Percentiles rank a stretch among this genome's conserved stretches.
Conservation (phyloP, 306 rosid species). For the Amphicarpaea edgeworthii region DNA sequence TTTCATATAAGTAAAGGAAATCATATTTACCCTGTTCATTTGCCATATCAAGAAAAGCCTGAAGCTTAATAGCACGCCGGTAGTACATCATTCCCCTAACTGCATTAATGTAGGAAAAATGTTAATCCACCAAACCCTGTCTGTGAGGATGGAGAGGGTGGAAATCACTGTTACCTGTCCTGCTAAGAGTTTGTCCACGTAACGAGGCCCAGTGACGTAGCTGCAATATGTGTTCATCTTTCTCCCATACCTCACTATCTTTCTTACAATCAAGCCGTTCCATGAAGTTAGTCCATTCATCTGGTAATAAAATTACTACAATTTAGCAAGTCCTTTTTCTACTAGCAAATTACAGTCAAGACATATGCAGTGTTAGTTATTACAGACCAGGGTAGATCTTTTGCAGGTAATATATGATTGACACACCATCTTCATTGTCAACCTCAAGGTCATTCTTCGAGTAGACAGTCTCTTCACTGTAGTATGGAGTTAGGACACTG, state of each 20-base stretch:
- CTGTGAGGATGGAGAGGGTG: constrained; percentile 21
- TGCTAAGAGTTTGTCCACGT: constrained; percentile 94
- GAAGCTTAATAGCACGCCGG: constrained; percentile 94
- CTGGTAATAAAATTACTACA: constrained; percentile 55
- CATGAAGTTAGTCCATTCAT: constrained; percentile 98
- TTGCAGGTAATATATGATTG: constrained; percentile 92
- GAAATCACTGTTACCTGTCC: constrained; percentile 72
- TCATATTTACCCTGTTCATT: constrained; percentile 70
- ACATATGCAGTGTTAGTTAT: constrained; percentile 35
- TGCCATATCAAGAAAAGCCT: constrained; percentile 99
- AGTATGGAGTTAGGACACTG: constrained; percentile 98
- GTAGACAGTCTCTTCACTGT: constrained; percentile 95
- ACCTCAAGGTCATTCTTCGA: constrained; percentile 93
- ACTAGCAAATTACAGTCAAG: constrained; percentile 32
- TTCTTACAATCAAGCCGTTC: constrained; percentile 89
- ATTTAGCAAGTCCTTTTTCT: constrained; percentile 34
- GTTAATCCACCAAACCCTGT: constrained; percentile 37
- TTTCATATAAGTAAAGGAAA: constrained; percentile 37
- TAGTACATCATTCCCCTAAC: constrained; percentile 99
- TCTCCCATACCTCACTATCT: constrained; percentile 84
- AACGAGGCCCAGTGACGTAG: constrained; percentile 97
- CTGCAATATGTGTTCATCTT: constrained; percentile 84
- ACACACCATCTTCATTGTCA: constrained; percentile 97
- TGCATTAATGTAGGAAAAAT: constrained; percentile 51
- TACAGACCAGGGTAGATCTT: constrained; percentile 94